phyloP scores from a whole-genome alignment of 2,329 filamentous ascomycete genomes.

The Coniochaeta hoffmannii region DNA sequence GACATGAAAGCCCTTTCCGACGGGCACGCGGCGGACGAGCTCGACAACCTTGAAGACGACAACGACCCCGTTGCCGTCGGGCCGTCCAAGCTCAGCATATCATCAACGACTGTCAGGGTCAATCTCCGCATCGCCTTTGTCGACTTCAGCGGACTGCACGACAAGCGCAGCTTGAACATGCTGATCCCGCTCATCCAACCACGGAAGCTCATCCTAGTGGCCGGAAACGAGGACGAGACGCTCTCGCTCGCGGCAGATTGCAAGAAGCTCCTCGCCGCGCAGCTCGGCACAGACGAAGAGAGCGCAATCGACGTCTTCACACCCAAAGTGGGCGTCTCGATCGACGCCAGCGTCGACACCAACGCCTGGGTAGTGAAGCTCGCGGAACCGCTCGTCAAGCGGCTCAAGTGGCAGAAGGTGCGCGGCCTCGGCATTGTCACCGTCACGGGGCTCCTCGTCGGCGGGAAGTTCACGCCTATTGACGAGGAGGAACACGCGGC shows the following conservation, averaged over 20 bases:
- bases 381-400: constrained; percentile 74
- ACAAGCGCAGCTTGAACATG: constrained; percentile 90
- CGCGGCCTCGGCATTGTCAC: constrained; percentile 85
- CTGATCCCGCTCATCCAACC: constrained; percentile 89
- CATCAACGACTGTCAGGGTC: constrained; percentile 55
- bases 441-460: constrained; percentile 64
- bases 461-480: constrained; percentile 15
- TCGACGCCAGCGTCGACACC: constrained; percentile 93
- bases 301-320: constrained; percentile 67
- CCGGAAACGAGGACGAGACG: constrained; percentile 74
- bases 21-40: constrained; percentile 42
- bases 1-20: constrained; percentile 27
- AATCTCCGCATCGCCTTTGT: constrained; percentile 77
- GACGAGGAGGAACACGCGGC: constrained; percentile 26
- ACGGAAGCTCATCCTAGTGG: constrained; percentile 88
- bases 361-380: constrained; percentile 96
- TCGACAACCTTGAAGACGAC: constrained; percentile 52
- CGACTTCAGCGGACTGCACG: constrained; percentile 87
- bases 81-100: constrained; percentile 68
- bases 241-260: constrained; percentile 71
- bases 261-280: constrained; percentile 53
- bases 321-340: constrained; percentile 61
- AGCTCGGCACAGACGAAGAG: constrained; percentile 26
- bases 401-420: constrained; percentile 91
- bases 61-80: constrained; percentile 43